Base-by-base conservation (phyloP, 495 filamentous ascomycete species). In the Lepraria neglecta region DNA sequence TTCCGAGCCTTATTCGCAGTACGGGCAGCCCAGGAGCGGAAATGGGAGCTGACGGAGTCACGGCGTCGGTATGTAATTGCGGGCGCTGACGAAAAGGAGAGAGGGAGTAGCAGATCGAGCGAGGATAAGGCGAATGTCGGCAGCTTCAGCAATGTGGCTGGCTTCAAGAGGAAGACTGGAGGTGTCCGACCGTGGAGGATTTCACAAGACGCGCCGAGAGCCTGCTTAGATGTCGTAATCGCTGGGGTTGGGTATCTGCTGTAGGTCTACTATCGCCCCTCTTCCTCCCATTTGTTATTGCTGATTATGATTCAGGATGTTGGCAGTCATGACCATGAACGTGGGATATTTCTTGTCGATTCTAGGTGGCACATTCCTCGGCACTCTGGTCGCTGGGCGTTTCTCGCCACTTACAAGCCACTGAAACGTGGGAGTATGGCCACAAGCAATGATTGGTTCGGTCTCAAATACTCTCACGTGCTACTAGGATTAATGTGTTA, bases 311-410 rank as follows among this genome's bases (percentile, higher is more conserved):
- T n/a, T n/a, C n/a, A 97, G 92, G 55, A 97, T 97, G 92, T 77
- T 97, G 75, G 92, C 89, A n/a, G 89, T 96, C 67, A 97, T 97
- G 92, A 94, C 91, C 4, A 82, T 92, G 83, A 97, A 97, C 68
- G 82, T 97, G 48, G 92, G 92, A n/a, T 97, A 96, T 69, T 97
- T 96, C 74, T 74, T 92, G 30, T 91, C 92, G 1, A 82, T 96
- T 1, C 82, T 97, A 27, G 88, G 75, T 6, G 92, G 92, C 6
- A 80, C 84, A 2, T 96, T 96, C 69, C 67, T 94, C 4, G 92
- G 92, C 15, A 92, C 92, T 72, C 74, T 97, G 42, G 80, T 82
- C 0, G 78, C 92, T 53, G 92, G 92, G 14, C 78, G 92, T n/a
- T n/a, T n/a, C n/a, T n/a, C n/a, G n/a, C n/a, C n/a, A n/a, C n/a